Percentiles rank a stretch among this genome's conserved stretches.
Evolutionary conservation across 345 rosid genomes (phyloP).

Genomic region (Bruguiera parviflora): DNA sequence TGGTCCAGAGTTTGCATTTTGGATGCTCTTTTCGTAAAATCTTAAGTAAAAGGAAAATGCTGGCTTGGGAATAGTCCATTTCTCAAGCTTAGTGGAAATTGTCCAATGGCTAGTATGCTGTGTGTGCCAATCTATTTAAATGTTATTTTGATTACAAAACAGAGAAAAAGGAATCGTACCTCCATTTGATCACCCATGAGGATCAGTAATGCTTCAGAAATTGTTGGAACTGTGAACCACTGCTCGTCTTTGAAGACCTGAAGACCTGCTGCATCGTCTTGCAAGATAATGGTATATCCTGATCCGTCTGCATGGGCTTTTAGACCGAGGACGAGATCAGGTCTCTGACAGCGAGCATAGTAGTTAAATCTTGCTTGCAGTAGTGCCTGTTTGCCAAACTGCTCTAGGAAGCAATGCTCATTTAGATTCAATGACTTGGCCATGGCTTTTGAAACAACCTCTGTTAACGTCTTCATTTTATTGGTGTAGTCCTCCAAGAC

Average conservation of each 20-base stretch:
- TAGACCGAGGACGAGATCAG: constrained; percentile 24
- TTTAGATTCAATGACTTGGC: constrained; percentile 18
- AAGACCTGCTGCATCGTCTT: constrained; percentile 25
- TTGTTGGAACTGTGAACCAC: constrained; percentile 20
- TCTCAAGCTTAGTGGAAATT: background rate
- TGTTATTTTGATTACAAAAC: background rate
- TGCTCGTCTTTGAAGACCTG: constrained; percentile 15
- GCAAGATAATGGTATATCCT: constrained; percentile 20
- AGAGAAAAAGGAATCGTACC: constrained; percentile 3
- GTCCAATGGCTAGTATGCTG: background rate
- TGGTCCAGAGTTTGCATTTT: too few relatives aligned
- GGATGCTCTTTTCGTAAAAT: too few relatives aligned
- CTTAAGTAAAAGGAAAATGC: too few relatives aligned
- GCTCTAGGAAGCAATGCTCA: constrained; percentile 20
- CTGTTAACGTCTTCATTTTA: constrained; percentile 31
- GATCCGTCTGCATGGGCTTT: constrained; percentile 29
- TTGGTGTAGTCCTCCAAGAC: constrained; percentile 30
- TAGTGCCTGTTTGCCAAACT: constrained; percentile 15
- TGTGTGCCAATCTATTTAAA: background rate
- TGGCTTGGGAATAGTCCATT: background rate
- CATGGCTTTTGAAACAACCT: constrained; percentile 20
- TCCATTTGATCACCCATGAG: constrained; percentile 28
- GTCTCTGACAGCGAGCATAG: constrained; percentile 18
- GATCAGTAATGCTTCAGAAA: constrained; percentile 21
- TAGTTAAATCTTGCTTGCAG: constrained; percentile 21